Evolutionary conservation across 805 yeast genomes (phyloP), one percentile per base, ranked within the genome.

Genomic region (Huiozyma sinensis): DNA sequence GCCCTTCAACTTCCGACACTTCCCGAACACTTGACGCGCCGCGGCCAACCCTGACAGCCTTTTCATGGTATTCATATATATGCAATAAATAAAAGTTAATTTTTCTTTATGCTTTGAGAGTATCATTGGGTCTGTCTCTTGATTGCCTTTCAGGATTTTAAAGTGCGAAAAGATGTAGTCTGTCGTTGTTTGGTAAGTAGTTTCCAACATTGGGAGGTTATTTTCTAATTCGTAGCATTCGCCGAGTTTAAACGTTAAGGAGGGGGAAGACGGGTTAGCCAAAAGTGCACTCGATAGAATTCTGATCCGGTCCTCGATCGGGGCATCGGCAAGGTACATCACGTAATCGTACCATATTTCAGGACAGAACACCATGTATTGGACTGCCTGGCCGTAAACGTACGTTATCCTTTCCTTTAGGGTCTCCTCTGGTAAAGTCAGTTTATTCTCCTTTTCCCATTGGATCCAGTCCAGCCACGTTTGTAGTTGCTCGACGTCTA

Each of bases 381-480:
- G 53, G 7, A 79, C 67, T 1, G 92, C 79, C 59, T 85, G 84
- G 51, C 74, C 74, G 60, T 76, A 86, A n/a, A 81, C 82, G 57
- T 79, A 84, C 33, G 72, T 73, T 10, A 88, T 69, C 55, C 97
- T 72, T 42, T 69, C 68, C 28, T 70, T 67, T 27, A 79, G 56
- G 6, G 63, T 54, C 8, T 71, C 76, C 28, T 73, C 76, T 6
- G 72, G 67, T 24, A 83, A 60, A 27, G 76, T 77, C 48, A 89
- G 60, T 38, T 79, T 81, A 60, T 92, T 89, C 38, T 68, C 66
- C 50, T 71, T 72, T 56, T 92, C 97, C 77, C 92, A 83, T 7
- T 71, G 71, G 32, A 88, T 72, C 95, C 96, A 86, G 11, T 69
- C 65, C 38, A 70, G 63, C 92, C 95, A 88, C 24, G 69, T 60